Conservation (phyloP, 495 filamentous ascomycete species). For the Aspergillus sclerotioniger region DNA sequence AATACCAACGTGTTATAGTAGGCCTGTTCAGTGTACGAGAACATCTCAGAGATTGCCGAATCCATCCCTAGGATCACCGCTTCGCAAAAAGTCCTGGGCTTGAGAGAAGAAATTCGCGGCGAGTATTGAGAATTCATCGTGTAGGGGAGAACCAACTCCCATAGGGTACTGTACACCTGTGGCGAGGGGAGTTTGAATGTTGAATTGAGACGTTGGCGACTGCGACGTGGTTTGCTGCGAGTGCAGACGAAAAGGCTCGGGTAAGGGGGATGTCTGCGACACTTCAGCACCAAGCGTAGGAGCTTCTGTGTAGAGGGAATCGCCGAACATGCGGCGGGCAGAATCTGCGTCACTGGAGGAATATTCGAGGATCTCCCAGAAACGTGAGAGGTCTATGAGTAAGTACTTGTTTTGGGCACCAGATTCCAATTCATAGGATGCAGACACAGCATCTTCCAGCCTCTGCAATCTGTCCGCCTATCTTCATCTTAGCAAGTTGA, state of each 20-base stretch:
- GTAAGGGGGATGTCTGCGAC: slow-evolving; percentile 44
- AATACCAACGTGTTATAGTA: background rate
- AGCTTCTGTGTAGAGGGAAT: slow-evolving; percentile 33
- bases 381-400: slow-evolving; percentile 47
- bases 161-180: slow-evolving; percentile 23
- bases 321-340: slow-evolving; percentile 41
- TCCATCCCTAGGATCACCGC: slow-evolving; percentile 37
- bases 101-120: slow-evolving; percentile 51
- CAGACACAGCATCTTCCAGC: slow-evolving; percentile 45
- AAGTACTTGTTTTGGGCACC: slow-evolving; percentile 43
- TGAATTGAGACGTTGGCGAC: slow-evolving; percentile 16
- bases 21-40: background rate
- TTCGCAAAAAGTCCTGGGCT: slow-evolving; percentile 43
- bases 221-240: slow-evolving; percentile 23
- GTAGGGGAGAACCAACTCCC: slow-evolving; percentile 27
- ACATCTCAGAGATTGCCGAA: slow-evolving; percentile 36
- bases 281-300: slow-evolving; percentile 34
- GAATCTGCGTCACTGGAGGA: slow-evolving; percentile 43
- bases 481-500: background rate
- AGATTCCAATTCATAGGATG: slow-evolving; percentile 42
- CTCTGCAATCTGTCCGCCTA: slow-evolving; percentile 43
- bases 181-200: slow-evolving; percentile 15
- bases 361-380: slow-evolving; percentile 52
- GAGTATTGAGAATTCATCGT: slow-evolving; percentile 49
- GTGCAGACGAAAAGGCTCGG: slow-evolving; percentile 41